Base-by-base conservation (phyloP, 116 monocot genomes). In the Papilionanthe hybrid region DNA sequence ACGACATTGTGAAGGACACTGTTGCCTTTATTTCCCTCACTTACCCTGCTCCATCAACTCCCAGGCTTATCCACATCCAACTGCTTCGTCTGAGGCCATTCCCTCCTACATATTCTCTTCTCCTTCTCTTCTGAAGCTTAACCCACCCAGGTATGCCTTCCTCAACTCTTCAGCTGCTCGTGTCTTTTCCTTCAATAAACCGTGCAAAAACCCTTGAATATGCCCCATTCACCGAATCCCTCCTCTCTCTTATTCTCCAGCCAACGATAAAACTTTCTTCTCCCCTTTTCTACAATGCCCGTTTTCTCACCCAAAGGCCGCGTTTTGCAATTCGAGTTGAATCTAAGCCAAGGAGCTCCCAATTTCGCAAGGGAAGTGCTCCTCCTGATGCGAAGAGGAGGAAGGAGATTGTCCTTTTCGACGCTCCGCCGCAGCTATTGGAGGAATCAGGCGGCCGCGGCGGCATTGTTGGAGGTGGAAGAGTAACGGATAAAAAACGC, bases 341-440 rank as follows among this genome's bases (percentile, higher is more conserved):
- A 29, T 43, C 73, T 73, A 73, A 73, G 18, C 9, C 1, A 13
- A 71, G 37, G 71, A 37, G 13, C 29, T 71, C 84, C 43, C 32
- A 81, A 72, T 81, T 80, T 55, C 81, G 50, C 65, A 83, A 83
- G 48, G 66, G 9, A 49, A 74, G 76, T 77, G 30, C 79, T 22
- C 55, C 81, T 29, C 55, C 81, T 27, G 68, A 53, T 41, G 19
- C 56, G 29, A 84, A 78, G 1, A 71, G 48, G 17, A 67, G 25
- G 83, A 85, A 86, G 81, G 89, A 92, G 85, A 84, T 94, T 22
- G 87, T 93, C 6, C 80, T 90, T 41, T 91, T 93, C 67, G 90
- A 88, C 32, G 80, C 82, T 0, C 83, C 92, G 25, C 89, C 91
- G 25, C 85, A 92, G 17, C 73, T 88, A 32, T 79, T 77, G 43